Evolutionary conservation across 352 stramenopile species (phyloP), one percentile per base, ranked within the genome.

Genomic region (Sclerospora graminicola): DNA sequence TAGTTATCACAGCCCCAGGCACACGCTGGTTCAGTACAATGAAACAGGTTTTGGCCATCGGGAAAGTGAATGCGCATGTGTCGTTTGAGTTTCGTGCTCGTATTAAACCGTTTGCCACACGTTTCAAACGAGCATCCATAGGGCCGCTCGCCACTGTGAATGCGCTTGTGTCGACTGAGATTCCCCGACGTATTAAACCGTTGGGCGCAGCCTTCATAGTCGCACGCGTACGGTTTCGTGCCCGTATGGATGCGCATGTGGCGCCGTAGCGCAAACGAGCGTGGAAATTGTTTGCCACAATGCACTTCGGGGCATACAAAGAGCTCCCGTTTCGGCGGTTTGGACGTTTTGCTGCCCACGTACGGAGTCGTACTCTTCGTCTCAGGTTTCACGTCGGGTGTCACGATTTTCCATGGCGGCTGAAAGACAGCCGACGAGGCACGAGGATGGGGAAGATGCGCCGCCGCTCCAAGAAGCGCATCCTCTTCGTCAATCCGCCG

Each of bases 141-240:
- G 16, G 81, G 81, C 4, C 79, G 65, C 46, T 89, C 81, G 35
- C 81, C 81, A 32, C 68, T 87, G 58, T 93, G 81, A 52, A 89
- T 93, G 54, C 80, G 78, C 49, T 90, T 90, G 62, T 93, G 81
- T 39, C 81, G 76, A 44, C 76, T 89, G 8, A 93, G 44, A 52
- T 93, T 93, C 9, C 81, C 81, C 7, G 81, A 93, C 57, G 81
- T 93, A 54, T 88, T 90, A 60, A 93, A 93, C 9, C 78, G 65
- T 48, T 88, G 73, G 31, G 60, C 28, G 53, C 78, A 90, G 54
- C 77, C 77, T 5, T 83, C 60, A 41, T 72, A 72, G 57, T 90
- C 76, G 36, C 81, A 93, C 14, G 53, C 72, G 52, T 90, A 93
- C 16, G 78, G 81, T 41, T 88, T 88, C 36, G 54, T 87, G 48